Evolutionary conservation across 192 early-diverging fungal genomes (phyloP).

Genomic region (Backusella luteola): DNA sequence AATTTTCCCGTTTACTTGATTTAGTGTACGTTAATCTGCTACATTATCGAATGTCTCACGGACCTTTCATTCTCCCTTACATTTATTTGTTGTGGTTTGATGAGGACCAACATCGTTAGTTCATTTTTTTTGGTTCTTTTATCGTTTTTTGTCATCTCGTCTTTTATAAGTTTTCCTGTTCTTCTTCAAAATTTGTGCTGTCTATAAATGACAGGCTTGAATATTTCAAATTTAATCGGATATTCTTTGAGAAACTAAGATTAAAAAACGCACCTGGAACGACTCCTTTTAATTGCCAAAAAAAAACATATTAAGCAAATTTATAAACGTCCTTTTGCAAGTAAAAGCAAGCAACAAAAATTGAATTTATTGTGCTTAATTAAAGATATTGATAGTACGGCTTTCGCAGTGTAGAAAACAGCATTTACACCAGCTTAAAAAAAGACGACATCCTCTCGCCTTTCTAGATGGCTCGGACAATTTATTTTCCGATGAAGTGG

Average conservation of each 20-base stretch:
- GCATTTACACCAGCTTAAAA: too few species aligned
- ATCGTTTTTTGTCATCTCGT: slow-evolving; percentile 2
- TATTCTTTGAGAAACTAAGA: neutral
- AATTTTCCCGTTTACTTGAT: neutral
- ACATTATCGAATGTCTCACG: neutral
- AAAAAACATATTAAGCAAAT: too few species aligned
- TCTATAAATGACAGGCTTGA: neutral
- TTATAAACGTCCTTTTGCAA: too few species aligned
- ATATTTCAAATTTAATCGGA: neutral
- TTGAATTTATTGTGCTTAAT: too few species aligned
- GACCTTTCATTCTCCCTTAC: neutral
- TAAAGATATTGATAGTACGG: too few species aligned
- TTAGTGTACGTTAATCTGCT: slow-evolving; percentile 19
- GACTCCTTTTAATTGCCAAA: too few species aligned
- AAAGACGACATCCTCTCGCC: neutral
- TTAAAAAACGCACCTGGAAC: neutral
- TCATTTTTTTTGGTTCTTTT: slow-evolving; percentile 13
- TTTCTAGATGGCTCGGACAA: neutral
- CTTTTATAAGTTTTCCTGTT: slow-evolving; percentile 1
- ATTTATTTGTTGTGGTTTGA: neutral
- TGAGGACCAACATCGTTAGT: neutral
- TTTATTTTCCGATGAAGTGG: neutral
- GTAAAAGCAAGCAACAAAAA: too few species aligned
- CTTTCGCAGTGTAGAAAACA: too few species aligned
- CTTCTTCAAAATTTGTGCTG: neutral